Evolutionary conservation across 108 stramenopile genomes (phyloP).

Genomic region (Fragilariopsis cylindrus): DNA sequence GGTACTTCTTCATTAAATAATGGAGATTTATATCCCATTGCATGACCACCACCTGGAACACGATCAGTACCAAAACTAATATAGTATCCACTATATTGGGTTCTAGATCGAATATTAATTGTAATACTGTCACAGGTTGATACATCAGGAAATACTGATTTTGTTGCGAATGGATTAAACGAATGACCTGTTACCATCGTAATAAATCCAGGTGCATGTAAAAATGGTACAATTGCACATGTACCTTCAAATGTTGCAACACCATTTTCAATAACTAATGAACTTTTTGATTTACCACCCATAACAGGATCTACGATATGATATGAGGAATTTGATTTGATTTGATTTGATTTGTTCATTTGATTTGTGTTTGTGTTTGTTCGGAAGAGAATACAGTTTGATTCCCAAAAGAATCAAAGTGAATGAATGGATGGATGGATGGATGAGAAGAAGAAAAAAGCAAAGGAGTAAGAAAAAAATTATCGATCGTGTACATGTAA

Average conservation of each 20-base stretch:
- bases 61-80: constrained; percentile 50
- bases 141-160: constrained; percentile 36
- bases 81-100: constrained; percentile 35
- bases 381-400: no score
- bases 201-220: constrained; percentile 56
- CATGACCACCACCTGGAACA: constrained; percentile 30
- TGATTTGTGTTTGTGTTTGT: no score
- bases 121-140: constrained; percentile 31
- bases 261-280: constrained; percentile 33
- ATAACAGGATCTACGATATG: constrained; percentile 44
- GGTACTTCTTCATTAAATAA: constrained; percentile 13
- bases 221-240: constrained; percentile 42
- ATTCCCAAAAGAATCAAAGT: no score
- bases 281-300: constrained; percentile 45
- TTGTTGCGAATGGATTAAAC: no score
- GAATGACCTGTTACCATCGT: constrained; percentile 2
- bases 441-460: no score
- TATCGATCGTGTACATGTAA: no score
- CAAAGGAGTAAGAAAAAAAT: no score
- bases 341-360: no score
- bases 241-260: constrained; percentile 44
- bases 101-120: constrained; percentile 15
- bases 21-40: constrained; percentile 43
- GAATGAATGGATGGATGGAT: no score
- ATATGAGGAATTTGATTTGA: no score